phyloP scores from a whole-genome alignment of 1,139 yeast species.

The Candida gigantensis region DNA sequence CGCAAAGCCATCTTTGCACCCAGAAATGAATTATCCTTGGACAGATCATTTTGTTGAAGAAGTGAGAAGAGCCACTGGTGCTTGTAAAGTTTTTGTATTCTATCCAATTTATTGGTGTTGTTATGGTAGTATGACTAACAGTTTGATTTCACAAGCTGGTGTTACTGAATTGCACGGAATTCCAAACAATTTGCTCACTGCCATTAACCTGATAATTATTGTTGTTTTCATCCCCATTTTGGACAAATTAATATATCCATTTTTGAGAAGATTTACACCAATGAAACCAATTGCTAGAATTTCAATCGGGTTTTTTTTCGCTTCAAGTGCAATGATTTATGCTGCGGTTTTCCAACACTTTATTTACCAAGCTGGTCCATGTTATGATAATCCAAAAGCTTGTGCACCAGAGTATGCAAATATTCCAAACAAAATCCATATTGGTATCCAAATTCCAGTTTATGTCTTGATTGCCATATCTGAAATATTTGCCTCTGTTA shows the following conservation, averaged over 20 bases:
- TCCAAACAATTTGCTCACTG: slow-evolving; percentile 66
- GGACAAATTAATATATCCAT: slow-evolving; percentile 54
- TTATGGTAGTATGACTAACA: slow-evolving; percentile 64
- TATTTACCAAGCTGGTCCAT: slow-evolving; percentile 64
- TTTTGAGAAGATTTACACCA: slow-evolving; percentile 53
- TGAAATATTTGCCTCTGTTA: slow-evolving; percentile 64
- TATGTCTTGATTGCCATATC: slow-evolving; percentile 59
- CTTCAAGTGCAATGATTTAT: slow-evolving; percentile 67
- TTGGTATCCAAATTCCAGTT: slow-evolving; percentile 63
- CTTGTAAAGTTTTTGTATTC: slow-evolving; percentile 62
- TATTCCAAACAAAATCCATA: slow-evolving; percentile 54
- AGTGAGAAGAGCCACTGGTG: slow-evolving; percentile 54
- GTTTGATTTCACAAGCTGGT: slow-evolving; percentile 64
- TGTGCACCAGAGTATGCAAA: slow-evolving; percentile 29
- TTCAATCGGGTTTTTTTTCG: slow-evolving; percentile 70
- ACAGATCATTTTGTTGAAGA: slow-evolving; percentile 61
- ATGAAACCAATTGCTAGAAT: slow-evolving; percentile 74
- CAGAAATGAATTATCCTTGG: slow-evolving; percentile 52
- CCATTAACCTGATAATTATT: slow-evolving; percentile 59
- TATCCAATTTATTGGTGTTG: slow-evolving; percentile 67
- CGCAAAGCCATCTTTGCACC: slow-evolving; percentile 55
- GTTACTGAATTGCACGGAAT: slow-evolving; percentile 61
- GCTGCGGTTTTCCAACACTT: slow-evolving; percentile 79
- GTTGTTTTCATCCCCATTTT: slow-evolving; percentile 61
- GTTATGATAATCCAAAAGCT: not conserved